Evolutionary conservation across 805 yeast species (phyloP), one percentile per base, ranked within the genome.

Genomic region (Wickerhamomyces hampshirensis): DNA sequence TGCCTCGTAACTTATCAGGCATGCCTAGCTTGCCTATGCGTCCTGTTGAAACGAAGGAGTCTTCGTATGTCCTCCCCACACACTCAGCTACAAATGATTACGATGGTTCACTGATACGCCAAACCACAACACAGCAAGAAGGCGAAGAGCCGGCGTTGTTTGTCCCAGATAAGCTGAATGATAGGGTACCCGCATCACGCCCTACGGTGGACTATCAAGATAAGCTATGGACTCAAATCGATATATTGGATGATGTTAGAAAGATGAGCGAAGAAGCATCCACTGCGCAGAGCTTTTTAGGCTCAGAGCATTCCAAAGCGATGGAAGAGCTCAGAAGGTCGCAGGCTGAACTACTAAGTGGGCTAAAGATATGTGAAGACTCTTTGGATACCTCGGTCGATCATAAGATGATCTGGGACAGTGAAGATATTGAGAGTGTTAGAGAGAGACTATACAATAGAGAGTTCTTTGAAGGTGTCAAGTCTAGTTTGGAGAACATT

Each of bases 171-270:
- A 19, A 40, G 11, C 33, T 39, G 13, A 65, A 4, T 43, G 85
- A 80, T 51, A 65, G 65, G 43, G 57, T 77, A 4, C 73, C 79
- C 8, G 62, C 75, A 4, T 73, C 77, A 1, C 60, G 65, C 34
- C 85, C 87, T 6, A 65, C 68, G 32, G 79, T 75, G 15, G 79
- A 84, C 36, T 65, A 74, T 42, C 88, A 80, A 60, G 95, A 85
- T 58, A 71, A 73, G 50, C 66, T 85, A 31, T 89, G 95, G 95
- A 80, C 91, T 6, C 94, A 86, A 47, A 79, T 88, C 33, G 95
- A 84, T 50, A 81, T 84, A 0, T 66, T 91, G 43, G 89, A 86
- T 45, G 95, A 85, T 44, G 93, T 87, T 6, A 72, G 73, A 38
- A 67, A 66, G 29, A 49, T 50, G 51, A 47, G 48, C 15, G 48